A percentile compares a stretch with the other conserved stretches of the same genome.
phyloP scores from a whole-genome alignment of 1,284 basidiomycete genomes.

The Cryptococcus sp. region DNA sequence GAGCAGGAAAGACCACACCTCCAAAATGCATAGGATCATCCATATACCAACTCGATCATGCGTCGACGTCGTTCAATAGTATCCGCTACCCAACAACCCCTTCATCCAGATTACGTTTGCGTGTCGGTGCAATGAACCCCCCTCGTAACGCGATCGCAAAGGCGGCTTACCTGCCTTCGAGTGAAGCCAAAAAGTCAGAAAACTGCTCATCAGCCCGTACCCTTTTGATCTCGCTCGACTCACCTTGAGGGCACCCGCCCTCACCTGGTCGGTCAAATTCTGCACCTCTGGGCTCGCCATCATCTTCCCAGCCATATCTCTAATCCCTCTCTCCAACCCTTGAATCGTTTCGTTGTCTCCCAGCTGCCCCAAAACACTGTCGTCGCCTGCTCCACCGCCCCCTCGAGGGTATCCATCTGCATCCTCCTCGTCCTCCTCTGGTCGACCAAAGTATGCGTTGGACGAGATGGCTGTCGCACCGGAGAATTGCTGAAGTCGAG shows the following conservation, averaged over 20 bases:
- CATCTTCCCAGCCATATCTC: slow-evolving; percentile 70
- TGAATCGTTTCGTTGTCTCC: slow-evolving; percentile 59
- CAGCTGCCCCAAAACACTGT: slow-evolving; percentile 57
- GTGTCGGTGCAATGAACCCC: too few species aligned
- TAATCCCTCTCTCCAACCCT: slow-evolving; percentile 65
- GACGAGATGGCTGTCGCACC: slow-evolving; percentile 93
- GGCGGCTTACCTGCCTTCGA: not conserved
- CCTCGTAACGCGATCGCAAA: too few species aligned
- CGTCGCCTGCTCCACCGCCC: slow-evolving; percentile 34
- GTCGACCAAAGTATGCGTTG: slow-evolving; percentile 89
- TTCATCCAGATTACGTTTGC: too few species aligned
- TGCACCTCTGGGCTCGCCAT: slow-evolving; percentile 87
- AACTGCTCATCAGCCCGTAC: not conserved
- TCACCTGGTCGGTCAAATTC: slow-evolving; percentile 74
- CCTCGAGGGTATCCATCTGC: slow-evolving; percentile 10
- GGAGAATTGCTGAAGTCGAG: slow-evolving; percentile 75
- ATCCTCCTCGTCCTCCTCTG: slow-evolving; percentile 68
- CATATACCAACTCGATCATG: too few species aligned
- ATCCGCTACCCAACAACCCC: too few species aligned
- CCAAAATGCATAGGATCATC: too few species aligned
- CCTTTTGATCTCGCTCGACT: slow-evolving; percentile 39
- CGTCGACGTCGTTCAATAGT: too few species aligned
- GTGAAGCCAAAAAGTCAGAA: slow-evolving; percentile 1
- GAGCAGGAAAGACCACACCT: too few species aligned
- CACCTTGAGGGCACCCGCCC: slow-evolving; percentile 80